Evolutionary conservation across 352 stramenopile genomes (phyloP).

Genomic region (Phytophthora brassicae): DNA sequence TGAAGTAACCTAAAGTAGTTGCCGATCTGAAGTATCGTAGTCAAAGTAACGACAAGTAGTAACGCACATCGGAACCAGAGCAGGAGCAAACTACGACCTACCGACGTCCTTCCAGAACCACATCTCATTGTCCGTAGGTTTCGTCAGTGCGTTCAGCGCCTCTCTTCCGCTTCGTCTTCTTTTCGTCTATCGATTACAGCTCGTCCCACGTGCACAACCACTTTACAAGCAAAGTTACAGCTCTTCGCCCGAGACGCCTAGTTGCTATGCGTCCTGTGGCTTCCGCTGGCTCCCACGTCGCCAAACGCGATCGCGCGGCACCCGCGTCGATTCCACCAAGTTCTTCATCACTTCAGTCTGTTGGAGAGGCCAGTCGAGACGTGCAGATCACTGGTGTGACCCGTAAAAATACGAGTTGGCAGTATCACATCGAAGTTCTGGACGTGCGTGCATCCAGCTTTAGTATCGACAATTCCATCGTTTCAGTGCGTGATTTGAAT

Average conservation of each 20-base stretch:
- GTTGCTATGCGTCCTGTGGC: conserved; percentile 8
- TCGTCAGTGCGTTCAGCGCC: neutral
- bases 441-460: conserved; percentile 48
- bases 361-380: conserved; percentile 46
- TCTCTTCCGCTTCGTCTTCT: neutral
- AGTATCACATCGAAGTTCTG: conserved; percentile 83
- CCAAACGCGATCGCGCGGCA: conserved; percentile 18
- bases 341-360: conserved; percentile 9
- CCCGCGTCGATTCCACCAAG: conserved; percentile 8
- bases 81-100: neutral
- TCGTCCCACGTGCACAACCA: neutral
- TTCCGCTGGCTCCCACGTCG: conserved; percentile 6
- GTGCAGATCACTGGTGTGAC: conserved; percentile 75
- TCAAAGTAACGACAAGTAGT: neutral
- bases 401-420: conserved; percentile 63
- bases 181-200: conserved; percentile 14
- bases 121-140: neutral
- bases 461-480: conserved; percentile 16
- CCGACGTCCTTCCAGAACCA: conserved; percentile 4
- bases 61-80: neutral
- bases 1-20: neutral
- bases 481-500: conserved; percentile 4
- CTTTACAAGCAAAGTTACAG: conserved; percentile 1
- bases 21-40: neutral
- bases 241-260: neutral